Conservation (phyloP, 768 basidiomycete genomes). For the Amanita rubescens region DNA sequence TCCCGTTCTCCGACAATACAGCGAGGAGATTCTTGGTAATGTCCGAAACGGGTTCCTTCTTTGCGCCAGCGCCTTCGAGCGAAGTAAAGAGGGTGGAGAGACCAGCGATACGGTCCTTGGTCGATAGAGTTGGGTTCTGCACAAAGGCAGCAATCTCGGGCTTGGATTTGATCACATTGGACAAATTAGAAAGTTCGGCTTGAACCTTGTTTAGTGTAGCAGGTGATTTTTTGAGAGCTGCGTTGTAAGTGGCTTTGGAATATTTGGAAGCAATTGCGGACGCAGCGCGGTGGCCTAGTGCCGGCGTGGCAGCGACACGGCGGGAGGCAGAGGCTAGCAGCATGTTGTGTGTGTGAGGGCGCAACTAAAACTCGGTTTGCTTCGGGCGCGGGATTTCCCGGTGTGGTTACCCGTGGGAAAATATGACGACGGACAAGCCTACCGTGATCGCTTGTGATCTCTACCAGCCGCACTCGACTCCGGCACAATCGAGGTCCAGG, state of each 20-base stretch:
- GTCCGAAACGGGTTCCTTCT: slow-evolving; percentile 74
- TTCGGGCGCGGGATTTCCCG: slow-evolving; percentile 28
- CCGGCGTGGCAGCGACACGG: slow-evolving; percentile 36
- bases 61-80: slow-evolving; percentile 50
- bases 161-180: slow-evolving; percentile 57
- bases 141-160: slow-evolving; percentile 68
- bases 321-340: slow-evolving; percentile 55
- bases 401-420: slow-evolving; percentile 18
- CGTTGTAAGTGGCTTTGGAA: slow-evolving; percentile 74
- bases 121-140: slow-evolving; percentile 85
- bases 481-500: neutral
- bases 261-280: slow-evolving; percentile 78
- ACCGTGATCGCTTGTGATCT: neutral
- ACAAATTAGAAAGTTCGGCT: slow-evolving; percentile 68
- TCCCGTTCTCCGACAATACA: slow-evolving; percentile 89
- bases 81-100: slow-evolving; percentile 62
- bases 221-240: slow-evolving; percentile 78
- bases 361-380: slow-evolving; percentile 26
- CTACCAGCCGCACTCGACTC: neutral
- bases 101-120: slow-evolving; percentile 63
- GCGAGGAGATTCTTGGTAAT: slow-evolving; percentile 88
- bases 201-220: slow-evolving; percentile 81
- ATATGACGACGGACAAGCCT: neutral
- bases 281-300: slow-evolving; percentile 62
- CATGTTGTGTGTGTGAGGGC: slow-evolving; percentile 25